Evolutionary conservation across 2,329 filamentous ascomycete genomes (phyloP).

Genomic region (Penicillium olsonii): DNA sequence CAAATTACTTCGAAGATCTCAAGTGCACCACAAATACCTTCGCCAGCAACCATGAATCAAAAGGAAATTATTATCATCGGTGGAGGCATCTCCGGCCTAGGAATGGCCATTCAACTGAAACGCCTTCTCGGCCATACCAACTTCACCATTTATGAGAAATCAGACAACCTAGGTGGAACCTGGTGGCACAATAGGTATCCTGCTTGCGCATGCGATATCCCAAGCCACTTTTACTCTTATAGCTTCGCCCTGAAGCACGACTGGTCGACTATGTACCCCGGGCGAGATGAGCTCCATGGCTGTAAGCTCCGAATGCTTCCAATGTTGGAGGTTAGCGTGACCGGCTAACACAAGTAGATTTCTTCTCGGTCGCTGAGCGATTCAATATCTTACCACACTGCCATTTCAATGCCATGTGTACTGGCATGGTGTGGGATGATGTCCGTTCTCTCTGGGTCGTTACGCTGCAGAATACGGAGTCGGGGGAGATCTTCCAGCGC

Average conservation of each 20-base stretch:
- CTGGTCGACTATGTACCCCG: conserved; percentile 7
- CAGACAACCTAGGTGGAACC: conserved; percentile 9
- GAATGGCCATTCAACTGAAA: conserved; percentile 10
- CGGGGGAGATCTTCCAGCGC: conserved; percentile 4
- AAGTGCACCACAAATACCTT: too few species aligned
- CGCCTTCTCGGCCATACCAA: conserved; percentile 9
- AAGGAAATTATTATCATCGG: conserved; percentile 12
- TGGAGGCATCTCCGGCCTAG: conserved; percentile 6
- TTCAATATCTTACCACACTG: neutral
- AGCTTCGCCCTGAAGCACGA: conserved; percentile 10
- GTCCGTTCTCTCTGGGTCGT: conserved; percentile 1
- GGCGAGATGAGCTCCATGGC: conserved; percentile 6
- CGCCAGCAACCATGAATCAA: neutral
- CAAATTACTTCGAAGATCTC: neutral
- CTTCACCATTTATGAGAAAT: conserved; percentile 13
- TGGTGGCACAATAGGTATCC: conserved; percentile 14
- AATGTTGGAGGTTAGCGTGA: too few species aligned
- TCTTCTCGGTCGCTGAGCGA: neutral
- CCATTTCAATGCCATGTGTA: conserved; percentile 5
- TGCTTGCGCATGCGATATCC: conserved; percentile 9
- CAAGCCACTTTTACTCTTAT: conserved; percentile 7
- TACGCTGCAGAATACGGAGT: conserved; percentile 4
- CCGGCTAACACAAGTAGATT: too few species aligned
- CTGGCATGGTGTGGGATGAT: neutral
- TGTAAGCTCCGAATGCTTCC: neutral